Evolutionary conservation across 768 basidiomycete species (phyloP).

Genomic region (Rhizopogon rudus): DNA sequence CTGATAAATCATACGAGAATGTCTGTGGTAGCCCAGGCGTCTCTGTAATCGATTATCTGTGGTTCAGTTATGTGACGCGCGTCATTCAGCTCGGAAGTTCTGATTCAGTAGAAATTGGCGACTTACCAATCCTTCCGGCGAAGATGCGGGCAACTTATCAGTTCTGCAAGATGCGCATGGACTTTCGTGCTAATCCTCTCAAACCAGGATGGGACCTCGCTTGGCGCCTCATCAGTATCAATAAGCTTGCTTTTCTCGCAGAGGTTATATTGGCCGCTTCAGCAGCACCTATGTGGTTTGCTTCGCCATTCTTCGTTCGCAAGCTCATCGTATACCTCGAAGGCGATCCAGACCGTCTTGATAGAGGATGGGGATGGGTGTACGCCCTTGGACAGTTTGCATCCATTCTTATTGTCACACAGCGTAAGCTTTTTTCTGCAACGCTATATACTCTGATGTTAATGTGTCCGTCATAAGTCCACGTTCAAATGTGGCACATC

Average conservation of each 20-base stretch:
- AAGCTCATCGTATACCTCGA: conserved; percentile 63
- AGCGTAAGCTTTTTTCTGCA: conserved; percentile 36
- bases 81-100: conserved; percentile 79
- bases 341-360: conserved; percentile 47
- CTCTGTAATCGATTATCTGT: conserved; percentile 38
- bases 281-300: conserved; percentile 62
- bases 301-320: conserved; percentile 56
- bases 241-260: conserved; percentile 34
- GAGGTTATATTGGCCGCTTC: conserved; percentile 49
- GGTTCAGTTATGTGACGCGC: conserved; percentile 88
- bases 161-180: conserved; percentile 59
- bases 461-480: conserved; percentile 32
- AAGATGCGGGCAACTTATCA: conserved; percentile 64
- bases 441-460: conserved; percentile 30
- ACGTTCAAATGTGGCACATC: conserved; percentile 67
- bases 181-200: conserved; percentile 37
- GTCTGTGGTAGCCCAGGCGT: conserved; percentile 60
- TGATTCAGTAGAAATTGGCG: conserved; percentile 76
- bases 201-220: conserved; percentile 58
- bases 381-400: conserved; percentile 49
- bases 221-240: conserved; percentile 59
- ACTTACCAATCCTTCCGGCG: conserved; percentile 77
- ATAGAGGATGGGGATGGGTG: conserved; percentile 72
- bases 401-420: conserved; percentile 5
- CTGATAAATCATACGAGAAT: conserved; percentile 66